phyloP scores from a whole-genome alignment of 495 filamentous ascomycete genomes.

The Cercophora sp. region DNA sequence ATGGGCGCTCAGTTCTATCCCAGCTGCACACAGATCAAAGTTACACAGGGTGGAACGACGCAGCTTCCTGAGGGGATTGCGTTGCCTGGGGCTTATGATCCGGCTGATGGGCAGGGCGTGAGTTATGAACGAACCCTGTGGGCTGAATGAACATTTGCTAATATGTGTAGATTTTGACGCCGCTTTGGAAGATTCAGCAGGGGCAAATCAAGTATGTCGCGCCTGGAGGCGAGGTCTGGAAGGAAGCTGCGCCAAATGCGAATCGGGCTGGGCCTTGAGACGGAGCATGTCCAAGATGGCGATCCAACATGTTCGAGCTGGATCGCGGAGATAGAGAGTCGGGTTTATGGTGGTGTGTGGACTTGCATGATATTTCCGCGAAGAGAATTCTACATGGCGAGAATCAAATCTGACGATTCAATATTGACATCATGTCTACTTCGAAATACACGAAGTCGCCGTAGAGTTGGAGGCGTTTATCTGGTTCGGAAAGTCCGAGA shows the following conservation, averaged over 20 bases:
- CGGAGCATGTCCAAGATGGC: too few relatives aligned
- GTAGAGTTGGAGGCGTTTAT: too few relatives aligned
- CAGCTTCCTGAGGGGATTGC: slow-evolving; percentile 28
- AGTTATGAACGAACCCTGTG: background rate
- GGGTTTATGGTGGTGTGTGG: too few relatives aligned
- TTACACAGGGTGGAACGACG: slow-evolving; percentile 41
- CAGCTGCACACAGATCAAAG: slow-evolving; percentile 60
- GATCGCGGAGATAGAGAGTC: too few relatives aligned
- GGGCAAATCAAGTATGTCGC: slow-evolving; percentile 13
- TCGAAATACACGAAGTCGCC: too few relatives aligned
- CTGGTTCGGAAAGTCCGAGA: too few relatives aligned
- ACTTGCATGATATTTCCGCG: too few relatives aligned
- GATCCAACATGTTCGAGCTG: too few relatives aligned
- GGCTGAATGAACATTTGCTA: too few relatives aligned
- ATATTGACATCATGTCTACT: too few relatives aligned
- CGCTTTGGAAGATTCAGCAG: slow-evolving; percentile 19
- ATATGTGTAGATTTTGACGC: slow-evolving; percentile 7
- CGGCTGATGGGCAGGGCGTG: slow-evolving; percentile 30
- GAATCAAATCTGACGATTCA: too few relatives aligned
- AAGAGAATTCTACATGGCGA: too few relatives aligned
- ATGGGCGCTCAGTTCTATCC: slow-evolving; percentile 56
- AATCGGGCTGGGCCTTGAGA: slow-evolving; percentile 17
- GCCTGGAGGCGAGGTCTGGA: slow-evolving; percentile 18
- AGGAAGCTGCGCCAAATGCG: slow-evolving; percentile 17
- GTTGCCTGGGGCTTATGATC: slow-evolving; percentile 41